A percentile compares a stretch with the other conserved stretches of the same genome.
Evolutionary conservation across 2,329 filamentous ascomycete genomes (phyloP).

Genomic region (Trichoderma koningii): DNA sequence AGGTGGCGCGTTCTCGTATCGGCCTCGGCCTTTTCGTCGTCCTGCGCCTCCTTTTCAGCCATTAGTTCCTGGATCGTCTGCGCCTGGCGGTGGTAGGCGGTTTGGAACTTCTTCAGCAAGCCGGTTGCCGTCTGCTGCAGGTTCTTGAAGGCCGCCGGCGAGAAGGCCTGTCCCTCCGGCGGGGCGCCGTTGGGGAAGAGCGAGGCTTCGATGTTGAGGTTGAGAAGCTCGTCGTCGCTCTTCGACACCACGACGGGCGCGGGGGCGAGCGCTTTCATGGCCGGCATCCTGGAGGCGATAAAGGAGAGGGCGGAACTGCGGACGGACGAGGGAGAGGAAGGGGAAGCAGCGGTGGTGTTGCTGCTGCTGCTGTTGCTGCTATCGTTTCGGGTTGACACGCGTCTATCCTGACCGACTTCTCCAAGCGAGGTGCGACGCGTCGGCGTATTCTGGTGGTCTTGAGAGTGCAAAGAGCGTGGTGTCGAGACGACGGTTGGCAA

Average conservation of each 20-base stretch:
- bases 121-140: conserved; percentile 60
- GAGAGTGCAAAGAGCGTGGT: not conserved
- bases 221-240: conserved; percentile 59
- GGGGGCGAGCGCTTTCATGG: conserved; percentile 39
- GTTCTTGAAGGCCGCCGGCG: conserved; percentile 62
- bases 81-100: conserved; percentile 58
- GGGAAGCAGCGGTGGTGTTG: conserved; percentile 27
- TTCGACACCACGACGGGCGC: conserved; percentile 35
- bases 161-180: conserved; percentile 53
- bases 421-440: conserved; percentile 18
- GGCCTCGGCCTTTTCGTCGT: conserved; percentile 59
- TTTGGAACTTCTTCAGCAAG: conserved; percentile 58
- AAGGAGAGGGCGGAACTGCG: conserved; percentile 43
- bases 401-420: conserved; percentile 20
- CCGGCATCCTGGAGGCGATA: conserved; percentile 49
- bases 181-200: conserved; percentile 53
- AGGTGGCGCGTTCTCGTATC: conserved; percentile 55
- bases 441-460: not conserved
- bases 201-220: conserved; percentile 56
- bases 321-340: conserved; percentile 6
- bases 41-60: conserved; percentile 55
- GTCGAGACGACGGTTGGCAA: not conserved
- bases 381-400: conserved; percentile 6
- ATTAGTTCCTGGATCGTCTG: conserved; percentile 53
- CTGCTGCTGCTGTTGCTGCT: conserved; percentile 18